Evolutionary conservation across 208 protist genomes (phyloP), one percentile per base, ranked within the genome.

Genomic region (Jaenimonas drosophilae): DNA sequence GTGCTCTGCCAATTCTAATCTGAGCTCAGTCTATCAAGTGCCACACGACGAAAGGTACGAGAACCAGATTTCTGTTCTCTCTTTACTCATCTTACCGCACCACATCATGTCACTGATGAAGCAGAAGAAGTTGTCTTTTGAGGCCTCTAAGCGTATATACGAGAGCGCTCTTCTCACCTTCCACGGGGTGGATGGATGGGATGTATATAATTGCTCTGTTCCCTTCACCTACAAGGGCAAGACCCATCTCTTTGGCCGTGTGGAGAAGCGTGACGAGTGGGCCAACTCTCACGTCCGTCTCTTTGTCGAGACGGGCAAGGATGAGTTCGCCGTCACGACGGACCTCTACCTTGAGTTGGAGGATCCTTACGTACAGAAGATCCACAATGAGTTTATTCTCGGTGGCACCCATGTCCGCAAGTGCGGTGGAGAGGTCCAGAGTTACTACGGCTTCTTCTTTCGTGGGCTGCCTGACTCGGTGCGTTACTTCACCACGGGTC

Each of bases 201-300:
- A 78, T 37, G 70, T 78, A 29, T 78, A 78, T 60, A 78, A 78
- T 54, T 73, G 64, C 54, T 78, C 70, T 25, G 65, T 74, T 11
- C 70, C 70, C 1, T 78, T 78, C 48, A 24, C 19, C 26, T 78
- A 74, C 60, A 50, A 59, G 28, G 70, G 70, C 25, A 69, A 61
- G 52, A 25, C 27, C 24, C 61, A 78, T 57, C 68, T 78, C 34
- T 78, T 62, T 38, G 70, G 70, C 17, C 70, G 70, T 39, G 49
- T 78, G 4, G 70, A 78, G 57, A 24, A 41, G 19, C 65, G 59
- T 32, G 55, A 68, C 4, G 53, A 67, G 51, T 78, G 70, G 70
- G 70, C 70, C 3, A 30, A 26, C 43, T 78, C 70, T 21, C 50
- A 59, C 33, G 70, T 78, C 14, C 49, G 59, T 9, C 51, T 78